Percentiles rank a stretch among this genome's conserved stretches.
Conservation (phyloP, 2,329 filamentous ascomycete genomes). For the Ophiostoma fasciatum region DNA sequence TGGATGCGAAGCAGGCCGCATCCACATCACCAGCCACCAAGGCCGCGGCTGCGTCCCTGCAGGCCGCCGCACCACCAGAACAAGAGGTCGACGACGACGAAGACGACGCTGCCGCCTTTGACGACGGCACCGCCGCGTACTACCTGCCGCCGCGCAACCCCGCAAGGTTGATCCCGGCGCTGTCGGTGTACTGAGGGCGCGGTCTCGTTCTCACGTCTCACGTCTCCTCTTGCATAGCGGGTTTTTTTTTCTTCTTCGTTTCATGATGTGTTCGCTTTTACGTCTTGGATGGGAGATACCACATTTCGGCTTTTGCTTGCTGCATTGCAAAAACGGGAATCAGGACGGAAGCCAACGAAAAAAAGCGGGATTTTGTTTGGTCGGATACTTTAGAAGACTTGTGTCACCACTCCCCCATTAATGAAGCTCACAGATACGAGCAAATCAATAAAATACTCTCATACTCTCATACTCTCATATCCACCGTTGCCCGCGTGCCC, state of each 20-base stretch:
- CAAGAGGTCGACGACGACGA: constrained; percentile 32
- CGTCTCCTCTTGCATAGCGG: neutral
- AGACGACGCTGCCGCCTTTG: no score
- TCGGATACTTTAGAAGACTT: no score
- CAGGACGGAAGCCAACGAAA: no score
- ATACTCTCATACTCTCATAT: no score
- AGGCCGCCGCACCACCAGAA: constrained; percentile 19
- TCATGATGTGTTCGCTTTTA: constrained; percentile 1
- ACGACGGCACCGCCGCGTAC: constrained; percentile 21
- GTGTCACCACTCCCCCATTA: no score
- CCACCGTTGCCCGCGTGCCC: no score
- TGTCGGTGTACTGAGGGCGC: constrained; percentile 37
- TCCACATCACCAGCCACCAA: constrained; percentile 15
- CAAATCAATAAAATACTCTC: no score
- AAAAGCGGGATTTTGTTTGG: no score
- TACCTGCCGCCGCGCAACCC: constrained; percentile 38
- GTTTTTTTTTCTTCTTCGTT: constrained; percentile 3
- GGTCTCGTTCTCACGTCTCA: neutral
- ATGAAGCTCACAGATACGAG: no score
- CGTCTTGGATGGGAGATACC: neutral
- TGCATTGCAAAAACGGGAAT: no score
- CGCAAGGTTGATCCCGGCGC: constrained; percentile 35
- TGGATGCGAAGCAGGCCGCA: constrained; percentile 24
- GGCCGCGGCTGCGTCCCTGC: neutral
- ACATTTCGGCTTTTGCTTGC: no score